Percentiles rank a stretch among this genome's conserved stretches.
These are phyloP conservation scores for Talaromyces nanjingensis DNA, from an alignment of 495 filamentous ascomycete species.

Conservation along the genomic window DNA sequence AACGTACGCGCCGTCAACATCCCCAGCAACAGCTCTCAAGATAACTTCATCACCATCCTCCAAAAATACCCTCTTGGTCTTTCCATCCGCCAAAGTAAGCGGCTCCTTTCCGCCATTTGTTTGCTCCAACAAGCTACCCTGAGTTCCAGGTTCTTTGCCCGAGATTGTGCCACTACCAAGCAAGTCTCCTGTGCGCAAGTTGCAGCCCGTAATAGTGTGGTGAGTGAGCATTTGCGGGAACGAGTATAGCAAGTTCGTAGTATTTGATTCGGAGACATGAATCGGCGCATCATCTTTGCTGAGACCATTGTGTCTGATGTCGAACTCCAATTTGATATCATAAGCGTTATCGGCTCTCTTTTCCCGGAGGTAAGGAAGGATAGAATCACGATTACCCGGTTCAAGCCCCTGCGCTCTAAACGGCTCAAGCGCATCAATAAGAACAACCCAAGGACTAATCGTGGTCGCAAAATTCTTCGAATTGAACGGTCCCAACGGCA, in stretches of 20 bases:
- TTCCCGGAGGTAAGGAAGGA: slow-evolving; percentile 68
- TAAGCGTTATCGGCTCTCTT: slow-evolving; percentile 55
- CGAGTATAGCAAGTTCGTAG: slow-evolving; percentile 74
- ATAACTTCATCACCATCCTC: slow-evolving; percentile 78
- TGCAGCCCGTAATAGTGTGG: slow-evolving; percentile 81
- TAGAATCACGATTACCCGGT: slow-evolving; percentile 47
- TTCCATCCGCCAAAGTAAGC: slow-evolving; percentile 60
- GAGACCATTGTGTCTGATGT: slow-evolving; percentile 60
- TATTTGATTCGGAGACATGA: slow-evolving; percentile 56
- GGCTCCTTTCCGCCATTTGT: slow-evolving; percentile 60
- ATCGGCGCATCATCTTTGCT: slow-evolving; percentile 36
- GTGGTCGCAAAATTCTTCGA: slow-evolving; percentile 90
- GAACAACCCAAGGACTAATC: slow-evolving; percentile 83
- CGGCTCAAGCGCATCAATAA: slow-evolving; percentile 75
- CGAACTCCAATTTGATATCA: slow-evolving; percentile 69
- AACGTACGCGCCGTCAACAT: slow-evolving; percentile 51
- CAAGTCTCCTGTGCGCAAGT: slow-evolving; percentile 73
- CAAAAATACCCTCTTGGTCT: slow-evolving; percentile 61
- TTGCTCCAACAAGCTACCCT: slow-evolving; percentile 79
- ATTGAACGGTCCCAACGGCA: slow-evolving; percentile 81
- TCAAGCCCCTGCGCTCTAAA: slow-evolving; percentile 54
- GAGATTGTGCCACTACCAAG: slow-evolving; percentile 88
- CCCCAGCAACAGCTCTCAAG: slow-evolving; percentile 59
- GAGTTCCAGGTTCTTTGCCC: slow-evolving; percentile 51
- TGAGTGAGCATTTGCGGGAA: slow-evolving; percentile 95